Conservation (phyloP, 805 yeast genomes). For the Metschnikowia rubicola region DNA sequence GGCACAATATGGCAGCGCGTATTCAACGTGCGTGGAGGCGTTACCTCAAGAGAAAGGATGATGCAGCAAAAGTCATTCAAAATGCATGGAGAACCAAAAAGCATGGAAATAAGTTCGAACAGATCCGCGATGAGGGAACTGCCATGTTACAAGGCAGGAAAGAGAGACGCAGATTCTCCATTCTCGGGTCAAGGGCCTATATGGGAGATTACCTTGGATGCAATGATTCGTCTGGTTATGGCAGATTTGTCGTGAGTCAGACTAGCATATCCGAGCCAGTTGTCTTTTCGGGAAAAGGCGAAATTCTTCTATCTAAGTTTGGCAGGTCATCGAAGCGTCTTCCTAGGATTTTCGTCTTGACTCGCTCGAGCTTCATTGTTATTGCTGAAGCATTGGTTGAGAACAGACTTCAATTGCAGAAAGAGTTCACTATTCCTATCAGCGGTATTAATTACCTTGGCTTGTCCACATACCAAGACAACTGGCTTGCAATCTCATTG, state of each 20-base stretch:
- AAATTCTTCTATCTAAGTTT: constrained; percentile 76
- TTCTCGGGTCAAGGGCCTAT: constrained; percentile 82
- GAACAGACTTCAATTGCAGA: constrained; percentile 48
- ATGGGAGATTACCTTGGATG: constrained; percentile 94
- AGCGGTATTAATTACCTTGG: constrained; percentile 58
- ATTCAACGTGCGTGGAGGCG: constrained; percentile 97
- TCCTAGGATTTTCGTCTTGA: constrained; percentile 69
- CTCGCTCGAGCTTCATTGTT: constrained; percentile 59
- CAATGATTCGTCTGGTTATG: constrained; percentile 66
- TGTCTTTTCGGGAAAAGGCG: constrained; percentile 79
- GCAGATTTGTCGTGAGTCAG: constrained; percentile 68
- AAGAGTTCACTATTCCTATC: constrained; percentile 64
- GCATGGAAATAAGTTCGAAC: constrained; percentile 79
- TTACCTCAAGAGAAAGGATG: constrained; percentile 73
- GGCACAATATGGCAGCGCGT: constrained; percentile 98
- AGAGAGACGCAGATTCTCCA: constrained; percentile 84
- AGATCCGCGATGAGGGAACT: constrained; percentile 82
- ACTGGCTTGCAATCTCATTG: constrained; percentile 78
- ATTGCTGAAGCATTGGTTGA: constrained; percentile 72
- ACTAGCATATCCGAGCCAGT: constrained; percentile 67
- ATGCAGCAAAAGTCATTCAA: constrained; percentile 80
- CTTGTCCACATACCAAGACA: constrained; percentile 78
- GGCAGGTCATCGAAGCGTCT: constrained; percentile 86
- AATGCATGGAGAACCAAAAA: constrained; percentile 75
- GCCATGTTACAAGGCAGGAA: constrained; percentile 67